These are phyloP conservation scores for Prunus campanulata DNA, from an alignment of 306 rosid species.

Conservation along the genomic window DNA sequence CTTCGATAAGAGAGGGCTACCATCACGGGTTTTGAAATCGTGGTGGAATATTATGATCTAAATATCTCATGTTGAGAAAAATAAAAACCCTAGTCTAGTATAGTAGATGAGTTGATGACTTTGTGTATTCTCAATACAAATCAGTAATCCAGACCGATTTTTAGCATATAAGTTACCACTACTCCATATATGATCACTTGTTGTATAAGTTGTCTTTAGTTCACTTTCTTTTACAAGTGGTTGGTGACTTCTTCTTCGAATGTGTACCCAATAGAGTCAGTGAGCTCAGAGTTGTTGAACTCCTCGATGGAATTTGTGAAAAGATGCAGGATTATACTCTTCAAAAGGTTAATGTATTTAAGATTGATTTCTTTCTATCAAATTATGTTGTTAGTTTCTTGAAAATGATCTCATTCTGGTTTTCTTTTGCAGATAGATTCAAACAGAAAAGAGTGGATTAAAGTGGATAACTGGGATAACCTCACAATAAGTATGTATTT, in stretches of 20 bases:
- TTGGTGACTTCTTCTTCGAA: slow-evolving; percentile 14
- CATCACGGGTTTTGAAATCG: neutral
- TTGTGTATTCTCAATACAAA: neutral
- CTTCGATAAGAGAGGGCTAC: neutral
- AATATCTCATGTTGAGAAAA: neutral
- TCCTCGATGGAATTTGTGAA: slow-evolving; percentile 88
- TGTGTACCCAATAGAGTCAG: slow-evolving; percentile 54
- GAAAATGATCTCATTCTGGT: slow-evolving; percentile 11
- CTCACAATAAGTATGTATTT: slow-evolving; percentile 53
- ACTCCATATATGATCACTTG: slow-evolving; percentile 30
- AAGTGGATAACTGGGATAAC: slow-evolving; percentile 77
- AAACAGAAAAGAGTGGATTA: slow-evolving; percentile 56
- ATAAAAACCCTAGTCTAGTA: neutral
- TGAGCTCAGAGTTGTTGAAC: slow-evolving; percentile 88
- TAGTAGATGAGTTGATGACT: neutral
- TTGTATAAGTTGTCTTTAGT: slow-evolving; percentile 1
- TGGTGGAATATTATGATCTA: neutral
- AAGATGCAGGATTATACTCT: slow-evolving; percentile 95
- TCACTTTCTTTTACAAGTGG: neutral
- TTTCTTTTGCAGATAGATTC: slow-evolving; percentile 47
- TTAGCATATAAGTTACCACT: neutral
- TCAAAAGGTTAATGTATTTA: slow-evolving; percentile 42
- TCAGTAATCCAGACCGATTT: neutral
- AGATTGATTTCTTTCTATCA: neutral
- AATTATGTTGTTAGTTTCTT: neutral